phyloP scores from a whole-genome alignment of 2,329 filamentous ascomycete genomes.

The Paramyrothecium roridum region DNA sequence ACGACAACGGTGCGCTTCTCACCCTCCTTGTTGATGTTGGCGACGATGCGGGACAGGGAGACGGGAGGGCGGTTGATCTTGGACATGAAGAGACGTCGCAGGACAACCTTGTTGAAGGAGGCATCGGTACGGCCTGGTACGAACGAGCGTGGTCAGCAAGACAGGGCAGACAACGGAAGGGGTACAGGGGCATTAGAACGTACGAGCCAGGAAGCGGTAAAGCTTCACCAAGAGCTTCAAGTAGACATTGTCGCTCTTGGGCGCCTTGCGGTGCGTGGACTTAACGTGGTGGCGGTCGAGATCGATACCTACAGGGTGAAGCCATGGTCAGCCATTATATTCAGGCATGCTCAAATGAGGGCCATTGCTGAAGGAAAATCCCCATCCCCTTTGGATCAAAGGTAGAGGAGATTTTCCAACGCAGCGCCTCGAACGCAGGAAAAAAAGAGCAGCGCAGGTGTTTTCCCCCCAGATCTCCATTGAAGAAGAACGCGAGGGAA shows the following conservation, averaged over 20 bases:
- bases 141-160: neutral
- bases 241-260: slow-evolving; percentile 98
- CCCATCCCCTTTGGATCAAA: slow-evolving; percentile 22
- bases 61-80: slow-evolving; percentile 97
- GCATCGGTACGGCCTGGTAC: slow-evolving; percentile 84
- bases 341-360: slow-evolving; percentile 59
- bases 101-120: slow-evolving; percentile 97
- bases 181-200: slow-evolving; percentile 38
- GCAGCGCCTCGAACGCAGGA: slow-evolving; percentile 8
- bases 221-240: slow-evolving; percentile 97
- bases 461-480: neutral
- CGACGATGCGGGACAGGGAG: slow-evolving; percentile 85
- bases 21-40: slow-evolving; percentile 62
- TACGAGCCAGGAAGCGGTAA: slow-evolving; percentile 95
- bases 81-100: slow-evolving; percentile 97
- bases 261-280: slow-evolving; percentile 81
- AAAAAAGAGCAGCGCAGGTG: neutral
- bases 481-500: neutral
- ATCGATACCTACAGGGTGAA: slow-evolving; percentile 63
- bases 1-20: slow-evolving; percentile 88
- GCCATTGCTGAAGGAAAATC: slow-evolving; percentile 10
- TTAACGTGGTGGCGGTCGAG: slow-evolving; percentile 67
- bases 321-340: slow-evolving; percentile 59
- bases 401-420: neutral
- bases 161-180: too few species aligned